phyloP scores from a whole-genome alignment of 345 rosid genomes.

The Euphorbia pulcherrima region DNA sequence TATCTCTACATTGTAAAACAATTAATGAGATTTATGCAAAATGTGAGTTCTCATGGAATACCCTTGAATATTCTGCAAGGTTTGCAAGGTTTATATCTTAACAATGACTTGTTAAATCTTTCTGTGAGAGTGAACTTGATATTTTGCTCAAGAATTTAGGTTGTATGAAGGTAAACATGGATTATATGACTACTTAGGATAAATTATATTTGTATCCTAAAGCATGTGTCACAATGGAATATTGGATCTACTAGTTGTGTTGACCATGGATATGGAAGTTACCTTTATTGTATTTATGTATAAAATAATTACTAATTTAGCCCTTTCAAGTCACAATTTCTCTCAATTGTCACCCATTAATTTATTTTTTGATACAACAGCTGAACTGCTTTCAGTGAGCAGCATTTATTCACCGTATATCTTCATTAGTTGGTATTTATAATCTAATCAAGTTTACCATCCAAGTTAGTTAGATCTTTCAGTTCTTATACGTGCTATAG shows the following conservation, averaged over 20 bases:
- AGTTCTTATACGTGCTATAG: not conserved
- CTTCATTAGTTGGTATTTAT: not conserved
- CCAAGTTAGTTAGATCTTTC: not conserved
- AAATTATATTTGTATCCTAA: too few species aligned
- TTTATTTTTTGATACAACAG: not conserved
- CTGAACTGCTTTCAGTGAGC: not conserved
- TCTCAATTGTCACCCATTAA: not conserved
- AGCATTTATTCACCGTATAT: not conserved
- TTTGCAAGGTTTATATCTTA: too few species aligned
- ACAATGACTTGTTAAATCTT: too few species aligned
- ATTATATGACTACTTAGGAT: too few species aligned
- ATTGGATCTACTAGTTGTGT: too few species aligned
- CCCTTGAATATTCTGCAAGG: too few species aligned
- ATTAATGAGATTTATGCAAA: too few species aligned
- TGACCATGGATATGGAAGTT: not conserved
- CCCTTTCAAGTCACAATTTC: not conserved
- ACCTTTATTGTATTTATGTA: not conserved
- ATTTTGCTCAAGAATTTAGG: too few species aligned
- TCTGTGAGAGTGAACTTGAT: too few species aligned
- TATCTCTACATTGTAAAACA: too few species aligned
- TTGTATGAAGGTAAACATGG: too few species aligned
- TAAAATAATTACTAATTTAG: not conserved
- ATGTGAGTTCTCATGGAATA: too few species aligned
- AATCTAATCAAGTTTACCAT: not conserved
- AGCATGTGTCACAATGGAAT: not conserved